Evolutionary conservation across 2,329 filamentous ascomycete species (phyloP), one percentile per base, ranked within the genome.

Genomic region (Aspergillus sp.): DNA sequence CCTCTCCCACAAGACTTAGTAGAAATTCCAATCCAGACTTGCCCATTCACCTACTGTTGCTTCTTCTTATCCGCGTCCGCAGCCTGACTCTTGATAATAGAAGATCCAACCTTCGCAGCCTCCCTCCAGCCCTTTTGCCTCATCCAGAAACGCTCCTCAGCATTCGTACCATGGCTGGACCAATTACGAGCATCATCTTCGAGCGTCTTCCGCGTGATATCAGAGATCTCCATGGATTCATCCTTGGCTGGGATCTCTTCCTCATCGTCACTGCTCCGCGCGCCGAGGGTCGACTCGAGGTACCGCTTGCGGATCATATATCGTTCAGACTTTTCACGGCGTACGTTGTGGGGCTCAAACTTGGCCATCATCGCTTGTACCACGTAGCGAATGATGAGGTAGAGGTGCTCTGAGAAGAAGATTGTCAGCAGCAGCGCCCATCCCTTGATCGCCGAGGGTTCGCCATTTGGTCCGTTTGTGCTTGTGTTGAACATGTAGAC

Each of bases 321-420:
- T 23, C 92, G 85, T 74, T 97, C 91, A 3, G 87, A 87, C 15
- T 91, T 86, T 78, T 96, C 93, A 76, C 92, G 93, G 70, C 96
- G 91, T 60, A 93, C 82, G 1, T 93, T 93, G 0, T 92, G 91
- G 51, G 90, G 93, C 70, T 98, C 93, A 57, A 97, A 80, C 75
- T 93, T 95, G 62, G 82, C 83, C 69, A 99, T 86, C 4, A 89
- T 88, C 57, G 87, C 85, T 46, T 89, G 87, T 4, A 97, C 90
- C 0, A 83, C 85, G 64, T 89, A 84, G 70, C 93, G 89, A 2
- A 91, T 85, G 2, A 88, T 81, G n/a, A 99, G 86, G 75, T 96
- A 98, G 17, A 93, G 79, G 74, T 99, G 94, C 74, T 99, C 95
- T 0, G 92, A 89, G 68, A 96, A 86, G 69, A 98, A 86, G 60